These are phyloP conservation scores for Panicum miliaceum DNA, from an alignment of 176 grass and related monocot species.

Conservation along the genomic window DNA sequence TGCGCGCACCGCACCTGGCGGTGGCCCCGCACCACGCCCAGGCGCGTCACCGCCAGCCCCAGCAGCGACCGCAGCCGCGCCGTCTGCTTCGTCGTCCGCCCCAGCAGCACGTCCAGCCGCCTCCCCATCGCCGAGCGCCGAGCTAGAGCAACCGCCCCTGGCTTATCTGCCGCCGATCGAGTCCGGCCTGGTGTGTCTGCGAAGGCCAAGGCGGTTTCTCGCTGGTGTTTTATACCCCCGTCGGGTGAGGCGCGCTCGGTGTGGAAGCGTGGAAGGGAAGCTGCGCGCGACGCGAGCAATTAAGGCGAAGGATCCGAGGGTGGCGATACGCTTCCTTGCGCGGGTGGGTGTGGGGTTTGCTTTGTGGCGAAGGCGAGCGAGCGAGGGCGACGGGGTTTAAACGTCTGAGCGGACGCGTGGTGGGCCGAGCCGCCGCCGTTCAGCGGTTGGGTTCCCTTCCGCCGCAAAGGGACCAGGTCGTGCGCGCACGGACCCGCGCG, in stretches of 20 bases:
- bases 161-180: neutral
- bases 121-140: constrained; percentile 51
- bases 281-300: neutral
- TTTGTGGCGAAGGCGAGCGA: constrained; percentile 49
- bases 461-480: neutral
- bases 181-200: neutral
- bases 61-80: constrained; percentile 61
- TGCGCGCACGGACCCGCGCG: no score
- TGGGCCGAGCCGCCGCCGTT: neutral
- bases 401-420: constrained; percentile 30
- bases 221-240: constrained; percentile 33
- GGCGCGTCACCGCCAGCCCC: constrained; percentile 47
- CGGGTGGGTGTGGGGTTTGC: constrained; percentile 22
- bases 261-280: constrained; percentile 24
- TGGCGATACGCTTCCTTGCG: constrained; percentile 14
- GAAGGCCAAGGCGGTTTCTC: constrained; percentile 3
- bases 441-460: neutral
- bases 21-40: constrained; percentile 66
- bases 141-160: neutral
- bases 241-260: neutral
- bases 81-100: constrained; percentile 69
- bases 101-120: constrained; percentile 76
- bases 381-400: constrained; percentile 36
- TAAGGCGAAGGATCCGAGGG: constrained; percentile 5
- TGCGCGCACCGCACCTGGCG: constrained; percentile 64